These are phyloP conservation scores for Stylosanthes scabra DNA, from an alignment of 331 rosid genomes.

Conservation along the genomic window DNA sequence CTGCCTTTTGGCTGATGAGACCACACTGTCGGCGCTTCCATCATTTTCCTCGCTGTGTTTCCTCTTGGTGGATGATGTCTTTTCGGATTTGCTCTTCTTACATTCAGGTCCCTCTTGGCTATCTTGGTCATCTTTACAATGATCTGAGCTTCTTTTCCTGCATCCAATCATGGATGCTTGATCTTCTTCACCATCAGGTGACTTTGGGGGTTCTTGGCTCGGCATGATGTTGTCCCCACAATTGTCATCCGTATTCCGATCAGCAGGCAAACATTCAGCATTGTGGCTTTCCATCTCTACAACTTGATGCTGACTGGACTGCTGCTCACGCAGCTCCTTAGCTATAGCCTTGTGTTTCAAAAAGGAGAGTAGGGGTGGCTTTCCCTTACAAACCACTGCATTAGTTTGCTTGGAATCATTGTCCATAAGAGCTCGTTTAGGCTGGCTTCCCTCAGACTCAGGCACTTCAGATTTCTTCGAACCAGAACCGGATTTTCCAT, in stretches of 20 bases:
- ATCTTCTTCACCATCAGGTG: constrained; percentile 41
- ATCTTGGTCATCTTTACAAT: constrained; percentile 41
- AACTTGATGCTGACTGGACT: constrained; percentile 30
- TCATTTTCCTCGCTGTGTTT: constrained; percentile 36
- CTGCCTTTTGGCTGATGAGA: constrained; percentile 40
- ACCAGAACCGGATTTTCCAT: constrained; percentile 33
- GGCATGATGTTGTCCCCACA: not conserved
- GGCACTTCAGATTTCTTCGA: constrained; percentile 39
- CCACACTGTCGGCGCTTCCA: constrained; percentile 9
- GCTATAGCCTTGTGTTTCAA: constrained; percentile 66
- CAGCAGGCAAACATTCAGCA: constrained; percentile 14
- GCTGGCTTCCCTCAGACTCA: constrained; percentile 28
- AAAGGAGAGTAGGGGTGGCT: constrained; percentile 56
- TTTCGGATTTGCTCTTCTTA: constrained; percentile 28
- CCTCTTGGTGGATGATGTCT: constrained; percentile 41
- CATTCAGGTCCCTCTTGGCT: constrained; percentile 32
- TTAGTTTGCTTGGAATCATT: constrained; percentile 42
- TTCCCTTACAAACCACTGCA: constrained; percentile 23
- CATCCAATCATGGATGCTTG: constrained; percentile 32
- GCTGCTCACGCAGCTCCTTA: constrained; percentile 46
- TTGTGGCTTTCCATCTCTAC: constrained; percentile 19
- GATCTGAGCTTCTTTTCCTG: constrained; percentile 31
- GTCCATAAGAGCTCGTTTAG: constrained; percentile 22
- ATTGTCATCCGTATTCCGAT: constrained; percentile 30
- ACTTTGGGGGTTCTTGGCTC: constrained; percentile 30